phyloP scores from a whole-genome alignment of 495 filamentous ascomycete species.

The Thozetella sp. region DNA sequence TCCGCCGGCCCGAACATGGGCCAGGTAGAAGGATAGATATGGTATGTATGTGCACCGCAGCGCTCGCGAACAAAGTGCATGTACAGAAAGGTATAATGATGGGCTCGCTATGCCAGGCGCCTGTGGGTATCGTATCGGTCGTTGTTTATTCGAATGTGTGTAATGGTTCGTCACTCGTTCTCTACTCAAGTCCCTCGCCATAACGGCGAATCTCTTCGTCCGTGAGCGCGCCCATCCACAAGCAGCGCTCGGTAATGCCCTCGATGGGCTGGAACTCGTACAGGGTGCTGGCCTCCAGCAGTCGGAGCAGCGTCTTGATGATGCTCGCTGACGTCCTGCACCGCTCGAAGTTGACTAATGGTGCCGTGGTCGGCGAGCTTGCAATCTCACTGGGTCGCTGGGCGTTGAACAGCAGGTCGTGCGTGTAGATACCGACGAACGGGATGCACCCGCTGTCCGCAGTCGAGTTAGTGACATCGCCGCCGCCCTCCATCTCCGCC shows the following conservation, averaged over 20 bases:
- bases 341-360: conserved; percentile 93
- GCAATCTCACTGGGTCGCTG: conserved; percentile 78
- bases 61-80: background rate
- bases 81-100: background rate
- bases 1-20: background rate
- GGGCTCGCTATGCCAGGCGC: background rate
- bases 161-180: too few relatives aligned
- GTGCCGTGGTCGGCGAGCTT: conserved; percentile 64
- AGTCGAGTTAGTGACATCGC: conserved; percentile 22
- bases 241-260: conserved; percentile 83
- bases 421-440: conserved; percentile 93
- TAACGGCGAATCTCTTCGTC: conserved; percentile 76
- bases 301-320: conserved; percentile 85
- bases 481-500: conserved; percentile 82
- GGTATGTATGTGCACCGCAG: background rate
- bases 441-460: conserved; percentile 90
- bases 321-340: conserved; percentile 89
- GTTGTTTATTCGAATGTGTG: too few relatives aligned
- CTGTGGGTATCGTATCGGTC: background rate
- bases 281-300: conserved; percentile 90
- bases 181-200: conserved; percentile 39
- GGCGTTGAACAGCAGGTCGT: conserved; percentile 95
- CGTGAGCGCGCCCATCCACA: conserved; percentile 89
- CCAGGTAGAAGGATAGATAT: background rate
- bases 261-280: conserved; percentile 86